Percentiles rank a stretch among this genome's conserved stretches.
phyloP scores from a whole-genome alignment of 805 yeast species.

The Nakazawaea ernobii region DNA sequence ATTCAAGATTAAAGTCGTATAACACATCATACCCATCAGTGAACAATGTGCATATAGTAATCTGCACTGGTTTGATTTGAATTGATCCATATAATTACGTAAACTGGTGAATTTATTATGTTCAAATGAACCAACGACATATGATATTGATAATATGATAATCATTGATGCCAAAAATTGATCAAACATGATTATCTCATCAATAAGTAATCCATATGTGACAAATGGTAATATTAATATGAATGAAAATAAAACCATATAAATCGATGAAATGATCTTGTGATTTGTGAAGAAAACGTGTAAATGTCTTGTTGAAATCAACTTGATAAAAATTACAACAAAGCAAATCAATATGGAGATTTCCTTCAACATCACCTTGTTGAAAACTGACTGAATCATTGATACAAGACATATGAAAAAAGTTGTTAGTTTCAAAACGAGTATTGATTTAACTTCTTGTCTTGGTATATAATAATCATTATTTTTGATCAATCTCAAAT shows the following conservation, averaged over 20 bases:
- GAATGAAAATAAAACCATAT: neutral
- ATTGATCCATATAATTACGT: neutral
- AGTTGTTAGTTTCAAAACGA: neutral
- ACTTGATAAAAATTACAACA: neutral
- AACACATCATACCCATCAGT: neutral
- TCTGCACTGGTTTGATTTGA: neutral
- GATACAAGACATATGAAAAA: neutral
- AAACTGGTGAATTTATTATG: neutral
- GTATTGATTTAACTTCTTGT: neutral
- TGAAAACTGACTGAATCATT: neutral
- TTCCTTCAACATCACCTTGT: neutral
- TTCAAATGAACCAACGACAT: slow-evolving; percentile 1
- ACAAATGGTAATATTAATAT: slow-evolving; percentile 1
- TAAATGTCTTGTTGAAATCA: neutral
- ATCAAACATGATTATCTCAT: neutral
- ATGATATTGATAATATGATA: neutral
- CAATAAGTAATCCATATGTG: neutral
- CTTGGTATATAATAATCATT: slow-evolving; percentile 5
- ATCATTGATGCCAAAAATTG: neutral
- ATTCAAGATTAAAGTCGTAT: neutral
- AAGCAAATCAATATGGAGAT: neutral
- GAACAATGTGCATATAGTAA: neutral
- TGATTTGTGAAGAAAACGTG: neutral
- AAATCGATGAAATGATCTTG: neutral
- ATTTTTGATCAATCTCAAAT: neutral